phyloP scores from a whole-genome alignment of 2,329 filamentous ascomycete species.

The Diaporthe sp. region DNA sequence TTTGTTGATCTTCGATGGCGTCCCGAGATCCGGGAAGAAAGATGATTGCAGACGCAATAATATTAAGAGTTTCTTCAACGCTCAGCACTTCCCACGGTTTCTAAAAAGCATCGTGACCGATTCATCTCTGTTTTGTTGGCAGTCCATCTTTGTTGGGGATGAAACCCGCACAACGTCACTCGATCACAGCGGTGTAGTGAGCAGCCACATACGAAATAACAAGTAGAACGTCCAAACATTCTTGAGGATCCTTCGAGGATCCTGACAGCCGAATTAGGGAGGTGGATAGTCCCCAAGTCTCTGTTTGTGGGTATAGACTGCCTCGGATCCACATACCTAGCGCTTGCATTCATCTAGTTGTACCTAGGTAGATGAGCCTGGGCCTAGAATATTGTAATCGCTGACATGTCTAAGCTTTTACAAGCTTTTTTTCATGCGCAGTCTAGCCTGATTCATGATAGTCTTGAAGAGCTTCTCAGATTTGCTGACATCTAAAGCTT shows the following conservation, averaged over 20 bases:
- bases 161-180: background rate
- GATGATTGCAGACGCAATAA: too few species aligned
- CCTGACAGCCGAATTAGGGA: background rate
- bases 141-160: background rate
- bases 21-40: too few species aligned
- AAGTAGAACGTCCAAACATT: background rate
- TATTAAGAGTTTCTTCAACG: too few species aligned
- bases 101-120: too few species aligned
- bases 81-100: too few species aligned
- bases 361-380: background rate
- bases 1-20: too few species aligned
- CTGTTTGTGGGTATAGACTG: background rate
- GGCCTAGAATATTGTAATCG: background rate
- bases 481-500: slow-evolving; percentile 12
- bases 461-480: background rate
- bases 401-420: slow-evolving; percentile 23
- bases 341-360: background rate
- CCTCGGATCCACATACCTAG: background rate
- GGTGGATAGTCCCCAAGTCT: background rate
- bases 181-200: background rate
- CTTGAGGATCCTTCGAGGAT: background rate
- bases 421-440: background rate
- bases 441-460: slow-evolving; percentile 8
- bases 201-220: background rate
- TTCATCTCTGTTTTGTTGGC: too few species aligned